Base-by-base conservation (phyloP, 768 basidiomycete genomes). In the Calocybe cyanea region DNA sequence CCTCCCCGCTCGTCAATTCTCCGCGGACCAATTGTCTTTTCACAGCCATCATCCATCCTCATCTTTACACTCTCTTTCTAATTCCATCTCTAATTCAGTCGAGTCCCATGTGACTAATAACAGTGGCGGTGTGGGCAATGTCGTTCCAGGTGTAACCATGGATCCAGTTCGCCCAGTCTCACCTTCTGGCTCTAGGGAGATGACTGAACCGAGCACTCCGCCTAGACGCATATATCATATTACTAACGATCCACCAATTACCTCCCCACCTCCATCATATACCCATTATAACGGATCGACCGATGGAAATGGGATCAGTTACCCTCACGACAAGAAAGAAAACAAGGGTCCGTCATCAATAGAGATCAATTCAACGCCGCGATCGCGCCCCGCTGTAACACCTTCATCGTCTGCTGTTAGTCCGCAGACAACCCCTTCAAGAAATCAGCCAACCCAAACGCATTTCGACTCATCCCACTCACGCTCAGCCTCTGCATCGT, bases 221-320 rank as follows among this genome's bases (percentile, higher is more conserved):
- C 67, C 72, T 1, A 62, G 65, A 41, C 59, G 73, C 38, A 52
- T 66, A 14, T 72, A 70, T 41, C 72, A 73, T 35, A 56, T 78
- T 41, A 59, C 60, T 3, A 77, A 78, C 51, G 63, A 60, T 2
- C 62, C 65, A 13, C 50, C 66, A 1, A 23, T 42, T 6, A 46
- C 23, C 49, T 51, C 76, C 4, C 75, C 76, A 6, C 77, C 77
- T 0, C 75, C 77, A 2, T 73, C 77, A 2, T 77, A 78, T 34
- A 58, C 53, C 31, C 38, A 43, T 38, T 38, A 44, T 49, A 31
- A 42, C 32, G 30, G 38, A 17, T 21, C 70, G 63, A 0, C 53
- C 10, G 38, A 42, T 35, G 25, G 33, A 15, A 35, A 35, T 23
- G 38, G 17, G 34, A 28, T 6, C 15, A 30, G 19, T 30, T 47